A percentile compares a stretch with the other conserved stretches of the same genome.
Conservation (phyloP, 2,329 filamentous ascomycete genomes). For the Thermomyces lanuginosus region DNA sequence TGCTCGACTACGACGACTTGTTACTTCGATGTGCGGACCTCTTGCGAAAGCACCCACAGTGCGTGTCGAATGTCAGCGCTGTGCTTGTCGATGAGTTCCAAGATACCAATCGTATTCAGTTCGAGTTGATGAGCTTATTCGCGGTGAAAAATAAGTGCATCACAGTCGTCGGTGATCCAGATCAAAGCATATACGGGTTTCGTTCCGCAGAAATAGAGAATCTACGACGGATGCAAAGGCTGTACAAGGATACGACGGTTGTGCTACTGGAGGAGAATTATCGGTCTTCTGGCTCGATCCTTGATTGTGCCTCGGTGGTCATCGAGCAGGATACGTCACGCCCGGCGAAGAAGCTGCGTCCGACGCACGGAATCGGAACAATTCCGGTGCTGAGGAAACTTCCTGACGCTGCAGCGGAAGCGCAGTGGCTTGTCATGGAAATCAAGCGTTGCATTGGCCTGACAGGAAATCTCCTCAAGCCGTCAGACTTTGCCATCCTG, state of each 20-base stretch:
- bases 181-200: conserved; percentile 97
- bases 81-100: conserved; percentile 96
- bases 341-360: conserved; percentile 61
- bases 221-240: conserved; percentile 56
- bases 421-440: conserved; percentile 75
- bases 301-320: conserved; percentile 62
- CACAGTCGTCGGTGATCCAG: conserved; percentile 88
- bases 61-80: conserved; percentile 75
- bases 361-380: conserved; percentile 66
- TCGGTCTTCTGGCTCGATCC: conserved; percentile 70
- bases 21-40: conserved; percentile 70
- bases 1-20: conserved; percentile 90
- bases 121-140: conserved; percentile 81
- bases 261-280: conserved; percentile 90
- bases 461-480: conserved; percentile 55
- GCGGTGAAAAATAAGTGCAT: conserved; percentile 58
- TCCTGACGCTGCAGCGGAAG: conserved; percentile 54
- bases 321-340: conserved; percentile 78
- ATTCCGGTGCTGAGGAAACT: conserved; percentile 66
- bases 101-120: conserved; percentile 90
- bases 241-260: conserved; percentile 63
- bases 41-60: conserved; percentile 54
- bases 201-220: conserved; percentile 86
- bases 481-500: conserved; percentile 70
- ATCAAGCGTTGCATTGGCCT: conserved; percentile 54